A percentile compares a stretch with the other conserved stretches of the same genome.
phyloP scores from a whole-genome alignment of 177 flowering plant species.

The Telopea speciosissima region DNA sequence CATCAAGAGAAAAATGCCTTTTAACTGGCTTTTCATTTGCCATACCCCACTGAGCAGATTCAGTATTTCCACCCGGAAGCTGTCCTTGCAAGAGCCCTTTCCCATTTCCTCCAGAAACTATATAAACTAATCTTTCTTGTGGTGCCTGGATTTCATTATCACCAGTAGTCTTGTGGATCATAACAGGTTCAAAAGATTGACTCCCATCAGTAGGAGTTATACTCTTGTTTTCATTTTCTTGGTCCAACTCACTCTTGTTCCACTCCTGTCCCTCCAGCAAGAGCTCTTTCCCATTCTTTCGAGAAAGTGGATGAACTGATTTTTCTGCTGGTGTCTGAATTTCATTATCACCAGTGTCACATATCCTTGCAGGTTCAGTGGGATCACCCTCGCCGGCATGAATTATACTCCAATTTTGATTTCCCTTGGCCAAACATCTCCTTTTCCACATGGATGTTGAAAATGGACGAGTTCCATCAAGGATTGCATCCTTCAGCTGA shows the following conservation, averaged over 20 bases:
- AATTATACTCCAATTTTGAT: constrained; percentile 3
- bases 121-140: background rate
- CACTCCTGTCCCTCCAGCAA: constrained; percentile 9
- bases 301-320: background rate
- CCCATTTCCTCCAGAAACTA: no score
- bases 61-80: background rate
- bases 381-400: constrained; percentile 11
- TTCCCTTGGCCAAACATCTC: constrained; percentile 27
- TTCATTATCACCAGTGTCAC: constrained; percentile 5
- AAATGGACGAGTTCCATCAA: constrained; percentile 31
- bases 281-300: background rate
- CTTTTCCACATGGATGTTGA: constrained; percentile 28
- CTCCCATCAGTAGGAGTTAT: constrained; percentile 6
- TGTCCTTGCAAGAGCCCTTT: constrained; percentile 5
- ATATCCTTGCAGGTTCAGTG: constrained; percentile 6
- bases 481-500: constrained; percentile 50
- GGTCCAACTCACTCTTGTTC: constrained; percentile 30
- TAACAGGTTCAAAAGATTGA: constrained; percentile 9
- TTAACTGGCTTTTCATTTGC: background rate
- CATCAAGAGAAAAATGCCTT: background rate
- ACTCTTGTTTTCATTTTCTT: constrained; percentile 6
- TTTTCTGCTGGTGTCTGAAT: constrained; percentile 7
- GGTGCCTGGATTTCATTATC: constrained; percentile 9
- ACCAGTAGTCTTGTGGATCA: constrained; percentile 2
- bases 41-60: background rate